Percentiles rank a stretch among this genome's conserved stretches.
Conservation (phyloP, 352 stramenopile genomes). For the Phytophthora pistaciae region DNA sequence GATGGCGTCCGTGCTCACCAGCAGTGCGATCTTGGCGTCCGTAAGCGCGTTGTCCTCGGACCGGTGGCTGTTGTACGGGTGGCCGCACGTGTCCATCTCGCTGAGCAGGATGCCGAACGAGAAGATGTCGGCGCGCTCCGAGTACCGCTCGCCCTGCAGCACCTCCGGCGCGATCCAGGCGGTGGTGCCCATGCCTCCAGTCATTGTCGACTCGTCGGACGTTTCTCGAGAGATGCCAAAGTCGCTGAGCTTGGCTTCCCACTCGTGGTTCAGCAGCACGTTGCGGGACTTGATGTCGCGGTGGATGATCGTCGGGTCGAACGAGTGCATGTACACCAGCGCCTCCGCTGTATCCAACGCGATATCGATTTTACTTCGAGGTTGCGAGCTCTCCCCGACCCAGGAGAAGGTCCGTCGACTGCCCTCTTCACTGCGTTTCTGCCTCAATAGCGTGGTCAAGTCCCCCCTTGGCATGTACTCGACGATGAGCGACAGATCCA, state of each 20-base stretch:
- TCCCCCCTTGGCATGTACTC: slow-evolving; percentile 60
- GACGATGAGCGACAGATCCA: slow-evolving; percentile 54
- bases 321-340: slow-evolving; percentile 58
- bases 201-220: slow-evolving; percentile 37
- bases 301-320: slow-evolving; percentile 57
- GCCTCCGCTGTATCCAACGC: slow-evolving; percentile 49
- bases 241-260: slow-evolving; percentile 60
- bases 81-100: slow-evolving; percentile 55
- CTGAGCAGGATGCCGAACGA: slow-evolving; percentile 68
- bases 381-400: slow-evolving; percentile 22
- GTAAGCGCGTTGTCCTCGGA: slow-evolving; percentile 29
- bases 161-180: slow-evolving; percentile 80
- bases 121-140: slow-evolving; percentile 74
- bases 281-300: slow-evolving; percentile 61
- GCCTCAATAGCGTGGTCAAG: slow-evolving; percentile 42
- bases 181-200: slow-evolving; percentile 57
- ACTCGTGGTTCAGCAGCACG: slow-evolving; percentile 49
- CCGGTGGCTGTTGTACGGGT: slow-evolving; percentile 43
- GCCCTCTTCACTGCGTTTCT: slow-evolving; percentile 41
- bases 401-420: slow-evolving; percentile 39
- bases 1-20: slow-evolving; percentile 57
- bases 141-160: slow-evolving; percentile 61
- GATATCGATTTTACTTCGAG: slow-evolving; percentile 40
- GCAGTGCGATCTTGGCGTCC: slow-evolving; percentile 56
- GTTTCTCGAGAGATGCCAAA: slow-evolving; percentile 58